Evolutionary conservation across 306 rosid genomes (phyloP), one percentile per base, ranked within the genome.

Genomic region (Adenanthera pavonina): DNA sequence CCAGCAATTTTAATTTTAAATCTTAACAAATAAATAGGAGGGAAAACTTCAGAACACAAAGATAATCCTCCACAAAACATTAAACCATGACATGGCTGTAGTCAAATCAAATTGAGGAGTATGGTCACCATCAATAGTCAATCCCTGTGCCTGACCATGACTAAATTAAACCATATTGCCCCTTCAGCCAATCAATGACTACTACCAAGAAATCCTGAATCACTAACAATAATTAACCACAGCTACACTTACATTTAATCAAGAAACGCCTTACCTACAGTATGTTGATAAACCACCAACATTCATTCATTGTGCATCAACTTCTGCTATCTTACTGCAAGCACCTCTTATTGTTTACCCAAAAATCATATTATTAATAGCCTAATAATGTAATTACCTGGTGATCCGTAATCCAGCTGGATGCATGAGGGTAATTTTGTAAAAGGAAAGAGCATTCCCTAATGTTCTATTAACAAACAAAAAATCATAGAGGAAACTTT

Each of bases 121-220:
- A 73, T 5, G 40, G 41, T 17, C 62, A 12, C 1, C 48, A 73
- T 35, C 30, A 33, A 72, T 48, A 33, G 52, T 35, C 30, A 33
- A 72, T 48, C 15, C 4, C 47, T 16, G 15, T 16, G 17, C 76
- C 15, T 49, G 41, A 19, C 19, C 60, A 7, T 30, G 20, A 34
- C 65, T 34, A 34, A 12, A 48, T 48, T 48, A 25, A 51, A 51
- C 49, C 8, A 73, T 16, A 51, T 52, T 41, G 8, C 35, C 12
- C 14, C 65, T 17, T 35, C 7, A 73, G 77, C 33, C 34, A 53
- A 53, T n/a, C 48, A 8, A 9, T 17, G 64, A 52, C 8, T 17
- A 57, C 49, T 51, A 73, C 16, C 77, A 73, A n/a, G 15, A 73
- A 35, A 33, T 11, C 48, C 65, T 73, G n/a, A 40, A 4, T 12